These are phyloP conservation scores for Globisporangium rhizosaccharum DNA, from an alignment of 352 stramenopile genomes.

Conservation along the genomic window DNA sequence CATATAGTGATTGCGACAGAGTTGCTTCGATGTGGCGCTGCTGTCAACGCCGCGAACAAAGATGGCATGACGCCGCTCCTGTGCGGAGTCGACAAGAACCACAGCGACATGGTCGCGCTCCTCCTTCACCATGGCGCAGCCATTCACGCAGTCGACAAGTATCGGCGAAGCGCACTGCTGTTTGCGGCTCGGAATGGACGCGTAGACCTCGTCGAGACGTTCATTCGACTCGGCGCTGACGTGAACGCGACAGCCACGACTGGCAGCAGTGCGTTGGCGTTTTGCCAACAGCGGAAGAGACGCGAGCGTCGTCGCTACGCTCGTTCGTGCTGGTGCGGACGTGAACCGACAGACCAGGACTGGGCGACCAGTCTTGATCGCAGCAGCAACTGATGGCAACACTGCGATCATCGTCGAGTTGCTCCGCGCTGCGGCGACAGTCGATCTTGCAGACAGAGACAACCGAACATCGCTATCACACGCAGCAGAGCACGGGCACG, in stretches of 20 bases:
- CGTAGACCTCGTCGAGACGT: background rate
- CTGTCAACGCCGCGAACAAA: slow-evolving; percentile 2
- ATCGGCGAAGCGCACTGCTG: background rate
- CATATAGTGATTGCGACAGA: background rate
- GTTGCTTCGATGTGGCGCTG: slow-evolving; percentile 1
- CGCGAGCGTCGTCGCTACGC: no score
- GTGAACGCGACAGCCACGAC: background rate
- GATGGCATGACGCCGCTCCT: background rate
- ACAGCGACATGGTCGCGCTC: background rate
- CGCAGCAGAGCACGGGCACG: background rate
- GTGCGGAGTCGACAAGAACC: background rate
- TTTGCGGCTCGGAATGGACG: background rate
- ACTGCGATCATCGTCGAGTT: background rate
- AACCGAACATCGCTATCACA: background rate
- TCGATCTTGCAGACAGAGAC: background rate
- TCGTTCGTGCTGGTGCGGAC: no score
- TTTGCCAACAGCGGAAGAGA: background rate
- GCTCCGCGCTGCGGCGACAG: background rate
- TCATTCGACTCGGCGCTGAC: background rate
- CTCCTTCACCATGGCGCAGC: background rate
- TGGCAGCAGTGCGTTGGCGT: background rate
- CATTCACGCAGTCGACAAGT: background rate
- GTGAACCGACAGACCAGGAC: no score
- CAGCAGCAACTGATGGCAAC: background rate
- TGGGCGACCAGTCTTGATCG: no score